Evolutionary conservation across 148 eudicot genomes (phyloP).

Genomic region (Mesembryanthemum crystallinum): DNA sequence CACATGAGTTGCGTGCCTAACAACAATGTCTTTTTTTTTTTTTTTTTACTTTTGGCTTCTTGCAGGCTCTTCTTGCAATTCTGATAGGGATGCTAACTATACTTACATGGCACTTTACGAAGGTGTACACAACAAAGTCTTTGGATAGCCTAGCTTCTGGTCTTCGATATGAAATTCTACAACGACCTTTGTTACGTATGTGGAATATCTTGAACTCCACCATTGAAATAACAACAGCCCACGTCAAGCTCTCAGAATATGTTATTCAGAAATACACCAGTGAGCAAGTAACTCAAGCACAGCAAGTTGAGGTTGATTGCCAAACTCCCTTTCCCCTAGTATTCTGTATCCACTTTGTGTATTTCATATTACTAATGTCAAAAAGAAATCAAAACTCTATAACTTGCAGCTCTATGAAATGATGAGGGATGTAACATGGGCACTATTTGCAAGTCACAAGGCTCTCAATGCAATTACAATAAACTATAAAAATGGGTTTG

Average conservation of each 20-base stretch:
- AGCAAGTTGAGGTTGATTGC: constrained; percentile 75
- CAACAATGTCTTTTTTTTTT: neutral
- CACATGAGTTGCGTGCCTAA: neutral
- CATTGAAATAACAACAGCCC: constrained; percentile 83
- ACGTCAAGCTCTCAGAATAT: constrained; percentile 77
- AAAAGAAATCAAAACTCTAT: neutral
- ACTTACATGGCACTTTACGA: constrained; percentile 94
- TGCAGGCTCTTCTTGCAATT: constrained; percentile 91
- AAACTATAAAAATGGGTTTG: constrained; percentile 80
- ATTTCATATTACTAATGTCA: neutral
- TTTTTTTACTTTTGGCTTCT: constrained; percentile 16
- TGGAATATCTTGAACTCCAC: constrained; percentile 91
- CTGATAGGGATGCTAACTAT: constrained; percentile 84
- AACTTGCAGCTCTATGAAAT: constrained; percentile 75
- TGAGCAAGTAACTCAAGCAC: constrained; percentile 66
- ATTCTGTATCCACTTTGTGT: neutral
- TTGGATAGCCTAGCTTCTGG: constrained; percentile 74
- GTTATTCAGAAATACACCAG: constrained; percentile 61
- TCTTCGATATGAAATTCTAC: constrained; percentile 84
- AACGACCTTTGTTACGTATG: constrained; percentile 85
- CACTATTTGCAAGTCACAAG: constrained; percentile 73
- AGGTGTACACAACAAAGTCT: constrained; percentile 80
- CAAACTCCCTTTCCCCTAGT: neutral
- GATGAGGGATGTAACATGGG: constrained; percentile 93
- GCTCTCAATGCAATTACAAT: constrained; percentile 82